phyloP scores from a whole-genome alignment of 2,329 filamentous ascomycete species.

The Helotiales sp. region DNA sequence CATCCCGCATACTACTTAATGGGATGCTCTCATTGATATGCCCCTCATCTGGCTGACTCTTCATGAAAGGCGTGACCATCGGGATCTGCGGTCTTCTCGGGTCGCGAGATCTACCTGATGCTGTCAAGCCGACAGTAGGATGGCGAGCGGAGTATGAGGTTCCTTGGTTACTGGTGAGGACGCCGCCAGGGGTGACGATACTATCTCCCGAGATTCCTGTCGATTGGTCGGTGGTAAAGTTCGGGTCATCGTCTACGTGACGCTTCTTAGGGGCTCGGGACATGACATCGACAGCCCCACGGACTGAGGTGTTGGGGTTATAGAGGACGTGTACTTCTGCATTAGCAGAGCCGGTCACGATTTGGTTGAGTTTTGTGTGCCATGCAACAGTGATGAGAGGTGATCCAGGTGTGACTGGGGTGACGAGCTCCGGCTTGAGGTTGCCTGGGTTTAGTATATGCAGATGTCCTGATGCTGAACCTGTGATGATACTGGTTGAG shows the following conservation, averaged over 20 bases:
- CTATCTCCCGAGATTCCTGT: conserved; percentile 81
- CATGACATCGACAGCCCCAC: conserved; percentile 86
- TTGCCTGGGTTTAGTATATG: conserved; percentile 95
- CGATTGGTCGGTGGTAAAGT: conserved; percentile 79
- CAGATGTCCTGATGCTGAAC: conserved; percentile 80
- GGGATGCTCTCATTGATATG: conserved; percentile 88
- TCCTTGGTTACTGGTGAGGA: conserved; percentile 49
- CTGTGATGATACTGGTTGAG: conserved; percentile 82
- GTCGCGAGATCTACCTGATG: conserved; percentile 74
- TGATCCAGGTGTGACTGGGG: conserved; percentile 82
- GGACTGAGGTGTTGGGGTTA: conserved; percentile 77
- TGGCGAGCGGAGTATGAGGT: conserved; percentile 58
- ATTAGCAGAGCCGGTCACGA: conserved; percentile 90
- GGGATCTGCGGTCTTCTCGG: conserved; percentile 84
- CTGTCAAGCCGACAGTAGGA: conserved; percentile 73
- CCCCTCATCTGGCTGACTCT: conserved; percentile 84
- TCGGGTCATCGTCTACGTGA: conserved; percentile 91
- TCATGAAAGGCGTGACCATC: conserved; percentile 83
- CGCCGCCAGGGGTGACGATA: conserved; percentile 69
- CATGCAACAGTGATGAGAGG: conserved; percentile 83
- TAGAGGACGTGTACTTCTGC: conserved; percentile 88
- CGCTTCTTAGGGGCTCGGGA: conserved; percentile 91
- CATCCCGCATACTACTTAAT: conserved; percentile 88
- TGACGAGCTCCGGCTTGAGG: conserved; percentile 78
- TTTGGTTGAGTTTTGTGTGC: conserved; percentile 95